These are phyloP conservation scores for Guyanaporus albipodus DNA, from an alignment of 768 basidiomycete species.

Conservation along the genomic window DNA sequence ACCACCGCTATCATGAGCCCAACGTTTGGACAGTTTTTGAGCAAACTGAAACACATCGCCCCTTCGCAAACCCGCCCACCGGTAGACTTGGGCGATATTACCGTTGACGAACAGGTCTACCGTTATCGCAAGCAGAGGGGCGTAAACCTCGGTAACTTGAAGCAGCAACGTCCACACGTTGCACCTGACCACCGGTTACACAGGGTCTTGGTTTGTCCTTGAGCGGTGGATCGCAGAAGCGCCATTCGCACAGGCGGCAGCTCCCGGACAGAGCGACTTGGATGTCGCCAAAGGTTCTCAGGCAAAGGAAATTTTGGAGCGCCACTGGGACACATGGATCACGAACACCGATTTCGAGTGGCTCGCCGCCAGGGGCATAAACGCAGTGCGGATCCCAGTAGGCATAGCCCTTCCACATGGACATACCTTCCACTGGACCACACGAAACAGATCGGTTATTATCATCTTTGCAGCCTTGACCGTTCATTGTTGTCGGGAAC, in stretches of 20 bases:
- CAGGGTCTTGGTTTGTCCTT: constrained; percentile 76
- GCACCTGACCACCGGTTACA: constrained; percentile 7
- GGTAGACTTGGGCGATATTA: constrained; percentile 4
- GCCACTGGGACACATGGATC: constrained; percentile 55
- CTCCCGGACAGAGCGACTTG: constrained; percentile 62
- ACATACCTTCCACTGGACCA: neutral
- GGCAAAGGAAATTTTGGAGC: constrained; percentile 40
- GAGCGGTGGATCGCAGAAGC: constrained; percentile 69
- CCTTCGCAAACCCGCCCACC: constrained; percentile 1
- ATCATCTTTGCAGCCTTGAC: constrained; percentile 62
- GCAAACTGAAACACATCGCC: constrained; percentile 12
- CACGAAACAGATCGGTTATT: constrained; percentile 61
- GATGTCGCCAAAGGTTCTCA: constrained; percentile 58
- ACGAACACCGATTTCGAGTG: constrained; percentile 50
- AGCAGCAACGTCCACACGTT: neutral
- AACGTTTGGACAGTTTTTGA: constrained; percentile 11
- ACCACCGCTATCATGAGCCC: constrained; percentile 8
- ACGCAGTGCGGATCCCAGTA: constrained; percentile 61
- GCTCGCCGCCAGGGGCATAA: constrained; percentile 51
- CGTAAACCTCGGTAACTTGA: constrained; percentile 74
- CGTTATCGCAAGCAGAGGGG: constrained; percentile 72
- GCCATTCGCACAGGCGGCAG: constrained; percentile 51
- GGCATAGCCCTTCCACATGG: constrained; percentile 40
- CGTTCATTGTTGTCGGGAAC: constrained; percentile 57
- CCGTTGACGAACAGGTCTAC: constrained; percentile 33